Conservation (phyloP, 164 flowering plant genomes). For the Tinospora cordifolia region DNA sequence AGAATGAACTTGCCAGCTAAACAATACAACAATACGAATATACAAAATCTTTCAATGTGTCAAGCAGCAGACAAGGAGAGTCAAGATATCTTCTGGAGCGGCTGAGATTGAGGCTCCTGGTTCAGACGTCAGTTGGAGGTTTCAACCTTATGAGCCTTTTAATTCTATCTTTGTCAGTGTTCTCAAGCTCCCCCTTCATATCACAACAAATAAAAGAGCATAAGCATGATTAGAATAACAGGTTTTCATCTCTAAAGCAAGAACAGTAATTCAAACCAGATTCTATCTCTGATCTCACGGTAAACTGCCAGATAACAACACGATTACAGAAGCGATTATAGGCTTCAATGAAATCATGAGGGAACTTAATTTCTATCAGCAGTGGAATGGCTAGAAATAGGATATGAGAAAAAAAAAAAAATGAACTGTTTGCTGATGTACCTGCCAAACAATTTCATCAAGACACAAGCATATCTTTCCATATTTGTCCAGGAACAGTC, state of each 20-base stretch:
- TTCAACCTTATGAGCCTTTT: conserved; percentile 42
- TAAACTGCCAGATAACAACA: too few relatives aligned
- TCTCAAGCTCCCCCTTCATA: conserved; percentile 61
- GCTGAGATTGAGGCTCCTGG: background rate
- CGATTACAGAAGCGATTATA: too few relatives aligned
- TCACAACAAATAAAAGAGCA: background rate
- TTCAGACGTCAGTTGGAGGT: conserved; percentile 48
- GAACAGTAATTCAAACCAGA: too few relatives aligned
- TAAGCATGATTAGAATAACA: background rate
- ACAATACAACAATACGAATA: background rate
- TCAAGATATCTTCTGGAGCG: background rate
- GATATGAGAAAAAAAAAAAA: background rate
- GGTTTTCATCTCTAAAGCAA: too few relatives aligned
- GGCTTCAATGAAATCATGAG: too few relatives aligned
- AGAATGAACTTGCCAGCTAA: background rate
- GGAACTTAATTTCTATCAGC: too few relatives aligned
- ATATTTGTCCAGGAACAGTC: conserved; percentile 82
- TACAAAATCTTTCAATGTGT: background rate
- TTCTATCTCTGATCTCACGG: too few relatives aligned
- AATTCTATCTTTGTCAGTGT: conserved; percentile 51
- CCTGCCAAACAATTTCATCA: conserved; percentile 96
- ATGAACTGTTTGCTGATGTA: conserved; percentile 16
- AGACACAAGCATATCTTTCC: conserved; percentile 85
- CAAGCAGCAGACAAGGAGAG: background rate
- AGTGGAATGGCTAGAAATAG: background rate